phyloP scores from a whole-genome alignment of 139 green algal species.

The Haematococcus sp. region DNA sequence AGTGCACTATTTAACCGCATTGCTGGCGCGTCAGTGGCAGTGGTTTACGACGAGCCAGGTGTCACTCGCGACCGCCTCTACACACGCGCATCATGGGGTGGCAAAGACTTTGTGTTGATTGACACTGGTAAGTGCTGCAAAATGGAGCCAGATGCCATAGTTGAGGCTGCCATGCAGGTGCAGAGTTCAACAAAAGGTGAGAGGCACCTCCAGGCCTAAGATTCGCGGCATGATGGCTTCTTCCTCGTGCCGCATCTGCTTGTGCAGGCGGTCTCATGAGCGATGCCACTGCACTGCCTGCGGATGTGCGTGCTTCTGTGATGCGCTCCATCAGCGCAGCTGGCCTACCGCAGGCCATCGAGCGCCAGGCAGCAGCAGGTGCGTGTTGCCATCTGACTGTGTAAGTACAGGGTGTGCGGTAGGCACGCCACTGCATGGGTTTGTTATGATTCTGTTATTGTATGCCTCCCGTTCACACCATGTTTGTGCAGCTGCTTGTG shows the following conservation, averaged over 20 bases:
- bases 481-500: no score
- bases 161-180: neutral
- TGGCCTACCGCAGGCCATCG: slow-evolving; percentile 78
- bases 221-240: neutral
- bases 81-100: slow-evolving; percentile 83
- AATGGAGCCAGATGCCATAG: neutral
- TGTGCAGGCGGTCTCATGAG: slow-evolving; percentile 80
- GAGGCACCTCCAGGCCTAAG: neutral
- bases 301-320: slow-evolving; percentile 46
- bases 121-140: slow-evolving; percentile 77
- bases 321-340: slow-evolving; percentile 64
- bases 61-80: slow-evolving; percentile 93
- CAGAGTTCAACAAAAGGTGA: neutral
- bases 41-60: slow-evolving; percentile 95
- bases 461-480: no score
- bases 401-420: neutral
- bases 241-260: neutral
- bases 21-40: slow-evolving; percentile 71
- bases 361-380: slow-evolving; percentile 84
- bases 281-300: slow-evolving; percentile 65
- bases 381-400: neutral
- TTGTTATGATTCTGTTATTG: no score
- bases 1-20: slow-evolving; percentile 96
- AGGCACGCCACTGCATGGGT: no score
- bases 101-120: slow-evolving; percentile 91